Evolutionary conservation across 1,139 yeast species (phyloP).

Genomic region (Zygoascus sp.): DNA sequence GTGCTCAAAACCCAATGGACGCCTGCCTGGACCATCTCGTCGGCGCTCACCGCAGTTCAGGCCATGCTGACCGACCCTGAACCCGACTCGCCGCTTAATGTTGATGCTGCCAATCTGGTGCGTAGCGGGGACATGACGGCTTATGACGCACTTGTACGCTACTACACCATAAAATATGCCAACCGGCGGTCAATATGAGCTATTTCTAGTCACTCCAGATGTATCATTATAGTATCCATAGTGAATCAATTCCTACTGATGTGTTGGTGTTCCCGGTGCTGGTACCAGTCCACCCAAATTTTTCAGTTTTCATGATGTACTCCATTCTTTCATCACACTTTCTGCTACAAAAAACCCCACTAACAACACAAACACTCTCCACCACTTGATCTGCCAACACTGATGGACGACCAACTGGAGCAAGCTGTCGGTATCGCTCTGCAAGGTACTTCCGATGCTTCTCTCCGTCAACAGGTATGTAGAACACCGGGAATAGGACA

Average conservation of each 20-base stretch:
- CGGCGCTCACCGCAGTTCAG: constrained; percentile 67
- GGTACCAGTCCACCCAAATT: neutral
- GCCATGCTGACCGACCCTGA: constrained; percentile 72
- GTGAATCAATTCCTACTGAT: neutral
- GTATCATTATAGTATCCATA: neutral
- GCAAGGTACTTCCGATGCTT: constrained; percentile 66
- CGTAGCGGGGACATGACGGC: constrained; percentile 54
- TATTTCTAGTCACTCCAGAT: neutral
- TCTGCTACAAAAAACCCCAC: neutral
- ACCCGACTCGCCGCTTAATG: constrained; percentile 79
- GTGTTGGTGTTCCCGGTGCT: neutral
- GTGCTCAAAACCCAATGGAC: constrained; percentile 71
- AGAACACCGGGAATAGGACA: no score
- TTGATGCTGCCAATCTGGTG: constrained; percentile 77
- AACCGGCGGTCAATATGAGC: neutral
- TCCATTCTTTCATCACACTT: neutral
- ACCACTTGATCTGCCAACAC: constrained; percentile 1
- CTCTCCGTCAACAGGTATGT: constrained; percentile 59
- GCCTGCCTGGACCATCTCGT: constrained; percentile 80
- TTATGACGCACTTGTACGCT: constrained; percentile 59
- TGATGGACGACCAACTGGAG: constrained; percentile 83
- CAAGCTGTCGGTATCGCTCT: constrained; percentile 92
- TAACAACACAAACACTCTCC: neutral
- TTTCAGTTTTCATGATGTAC: neutral
- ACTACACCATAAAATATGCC: constrained; percentile 46